These are phyloP conservation scores for Calocera viscosa DNA, from an alignment of 768 basidiomycete genomes.

Conservation along the genomic window DNA sequence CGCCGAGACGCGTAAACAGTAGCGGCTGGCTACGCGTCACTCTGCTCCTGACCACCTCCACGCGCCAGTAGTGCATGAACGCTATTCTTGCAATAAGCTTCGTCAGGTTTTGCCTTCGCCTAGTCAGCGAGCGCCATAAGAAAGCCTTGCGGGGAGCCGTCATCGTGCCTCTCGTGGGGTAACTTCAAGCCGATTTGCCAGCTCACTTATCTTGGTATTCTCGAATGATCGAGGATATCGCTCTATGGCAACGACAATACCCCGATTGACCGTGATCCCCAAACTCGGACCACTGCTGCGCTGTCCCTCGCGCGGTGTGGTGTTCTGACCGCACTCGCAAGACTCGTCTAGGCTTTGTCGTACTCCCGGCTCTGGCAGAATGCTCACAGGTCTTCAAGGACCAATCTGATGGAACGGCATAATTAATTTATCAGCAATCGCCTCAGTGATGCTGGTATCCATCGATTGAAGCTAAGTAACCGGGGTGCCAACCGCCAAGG, in stretches of 20 bases:
- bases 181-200: not conserved
- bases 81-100: not conserved
- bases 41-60: not conserved
- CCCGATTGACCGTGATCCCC: no score
- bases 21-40: not conserved
- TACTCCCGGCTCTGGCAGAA: no score
- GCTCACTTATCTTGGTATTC: not conserved
- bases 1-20: not conserved
- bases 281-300: not conserved
- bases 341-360: not conserved
- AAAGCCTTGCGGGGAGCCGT: not conserved
- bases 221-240: not conserved
- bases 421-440: no score
- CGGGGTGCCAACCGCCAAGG: no score
- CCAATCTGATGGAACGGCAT: no score
- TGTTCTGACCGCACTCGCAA: not conserved
- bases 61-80: not conserved
- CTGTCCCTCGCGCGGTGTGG: not conserved
- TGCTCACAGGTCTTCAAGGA: no score
- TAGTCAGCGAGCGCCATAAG: not conserved
- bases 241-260: not conserved
- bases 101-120: not conserved
- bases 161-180: not conserved
- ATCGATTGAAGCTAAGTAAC: no score
- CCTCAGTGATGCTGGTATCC: no score